A percentile compares a stretch with the other conserved stretches of the same genome.
Conservation (phyloP, 2,329 filamentous ascomycete species). For the Ceratocystis huliohia region DNA sequence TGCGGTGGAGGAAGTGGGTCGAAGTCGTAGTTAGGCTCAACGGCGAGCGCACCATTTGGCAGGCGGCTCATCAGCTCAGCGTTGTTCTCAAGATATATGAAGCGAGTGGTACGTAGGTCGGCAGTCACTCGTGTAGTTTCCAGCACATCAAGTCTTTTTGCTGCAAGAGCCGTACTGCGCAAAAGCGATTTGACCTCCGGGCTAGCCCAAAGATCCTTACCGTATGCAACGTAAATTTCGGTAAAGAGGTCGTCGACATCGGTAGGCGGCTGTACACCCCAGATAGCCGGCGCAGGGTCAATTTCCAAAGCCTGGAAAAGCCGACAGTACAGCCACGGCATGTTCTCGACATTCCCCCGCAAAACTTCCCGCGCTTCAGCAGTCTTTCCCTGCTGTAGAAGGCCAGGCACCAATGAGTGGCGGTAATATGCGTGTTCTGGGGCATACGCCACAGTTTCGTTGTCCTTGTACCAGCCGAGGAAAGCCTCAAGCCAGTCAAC, state of each 20-base stretch:
- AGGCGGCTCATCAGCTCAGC: conserved; percentile 57
- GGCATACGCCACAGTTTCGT: conserved; percentile 28
- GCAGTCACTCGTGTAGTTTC: conserved; percentile 28
- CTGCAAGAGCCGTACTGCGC: conserved; percentile 47
- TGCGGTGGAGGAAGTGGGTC: conserved; percentile 66
- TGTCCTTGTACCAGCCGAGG: conserved; percentile 32
- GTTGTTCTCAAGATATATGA: conserved; percentile 66
- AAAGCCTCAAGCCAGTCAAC: conserved; percentile 64
- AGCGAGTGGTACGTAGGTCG: conserved; percentile 44
- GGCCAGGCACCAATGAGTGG: conserved; percentile 65
- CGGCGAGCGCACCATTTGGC: conserved; percentile 50
- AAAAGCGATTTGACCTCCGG: conserved; percentile 57
- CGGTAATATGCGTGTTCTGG: conserved; percentile 51
- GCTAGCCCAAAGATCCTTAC: conserved; percentile 79
- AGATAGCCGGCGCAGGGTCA: conserved; percentile 65
- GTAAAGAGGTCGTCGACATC: conserved; percentile 54
- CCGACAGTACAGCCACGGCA: conserved; percentile 74
- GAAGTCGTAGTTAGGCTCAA: conserved; percentile 58
- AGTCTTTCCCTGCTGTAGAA: conserved; percentile 55
- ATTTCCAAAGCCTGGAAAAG: conserved; percentile 72
- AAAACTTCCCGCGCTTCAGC: conserved; percentile 54
- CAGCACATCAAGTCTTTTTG: conserved; percentile 15
- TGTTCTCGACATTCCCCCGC: conserved; percentile 51
- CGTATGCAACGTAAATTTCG: conserved; percentile 60
- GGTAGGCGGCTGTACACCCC: conserved; percentile 59